Percentiles rank a stretch among this genome's conserved stretches.
These are phyloP conservation scores for Kokia cookei DNA, from an alignment of 441 rosid species.

Conservation along the genomic window DNA sequence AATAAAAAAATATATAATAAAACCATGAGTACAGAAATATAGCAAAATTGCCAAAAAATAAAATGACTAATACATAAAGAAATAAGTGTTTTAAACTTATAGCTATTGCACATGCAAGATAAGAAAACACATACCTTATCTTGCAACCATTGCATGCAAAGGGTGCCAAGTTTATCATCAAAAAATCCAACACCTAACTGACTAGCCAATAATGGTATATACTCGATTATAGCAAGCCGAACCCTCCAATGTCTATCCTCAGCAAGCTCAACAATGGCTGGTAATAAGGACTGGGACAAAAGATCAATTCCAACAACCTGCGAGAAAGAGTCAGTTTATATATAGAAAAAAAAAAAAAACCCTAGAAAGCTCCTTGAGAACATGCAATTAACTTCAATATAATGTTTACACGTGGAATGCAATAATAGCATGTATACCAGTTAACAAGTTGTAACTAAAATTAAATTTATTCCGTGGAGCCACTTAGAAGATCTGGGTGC, in stretches of 20 bases:
- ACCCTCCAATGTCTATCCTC: slow-evolving; percentile 99
- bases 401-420: neutral
- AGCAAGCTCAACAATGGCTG: slow-evolving; percentile 98
- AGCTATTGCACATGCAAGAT: neutral
- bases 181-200: slow-evolving; percentile 93
- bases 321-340: slow-evolving; percentile 13
- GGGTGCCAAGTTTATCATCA: slow-evolving; percentile 86
- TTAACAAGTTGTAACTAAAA: neutral
- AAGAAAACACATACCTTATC: slow-evolving; percentile 60
- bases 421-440: neutral
- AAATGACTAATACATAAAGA: neutral
- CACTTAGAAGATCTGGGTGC: neutral
- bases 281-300: slow-evolving; percentile 84
- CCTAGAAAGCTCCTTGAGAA: neutral
- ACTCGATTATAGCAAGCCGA: slow-evolving; percentile 97
- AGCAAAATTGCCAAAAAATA: neutral
- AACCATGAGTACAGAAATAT: neutral
- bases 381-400: neutral
- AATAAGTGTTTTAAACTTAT: neutral
- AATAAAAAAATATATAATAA: neutral
- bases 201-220: slow-evolving; percentile 93
- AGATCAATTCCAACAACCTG: slow-evolving; percentile 98
- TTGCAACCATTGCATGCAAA: slow-evolving; percentile 95
- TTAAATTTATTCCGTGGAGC: neutral
- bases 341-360: neutral